A percentile compares a stretch with the other conserved stretches of the same genome.
Evolutionary conservation across 441 rosid genomes (phyloP).

Genomic region (Bocquillonia castaneifolia): DNA sequence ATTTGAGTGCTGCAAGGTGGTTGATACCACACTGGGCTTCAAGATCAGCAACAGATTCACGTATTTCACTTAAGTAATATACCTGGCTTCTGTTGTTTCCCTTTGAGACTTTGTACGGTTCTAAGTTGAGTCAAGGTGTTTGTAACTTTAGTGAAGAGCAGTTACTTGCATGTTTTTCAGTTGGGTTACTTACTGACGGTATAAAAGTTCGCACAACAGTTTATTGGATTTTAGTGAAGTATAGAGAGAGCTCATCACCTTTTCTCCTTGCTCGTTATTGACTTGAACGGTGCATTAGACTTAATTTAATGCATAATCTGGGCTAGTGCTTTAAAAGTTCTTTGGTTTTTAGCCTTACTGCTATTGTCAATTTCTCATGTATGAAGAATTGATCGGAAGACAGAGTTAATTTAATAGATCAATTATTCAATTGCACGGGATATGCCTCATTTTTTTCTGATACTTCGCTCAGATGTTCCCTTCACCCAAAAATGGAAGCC

Average conservation of each 20-base stretch:
- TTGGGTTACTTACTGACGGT: not conserved
- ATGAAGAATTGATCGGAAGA: not conserved
- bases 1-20: not conserved
- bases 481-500: constrained; percentile 48
- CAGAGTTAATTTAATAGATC: not conserved
- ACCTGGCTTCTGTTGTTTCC: not conserved
- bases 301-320: not conserved
- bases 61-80: not conserved
- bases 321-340: not conserved
- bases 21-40: not conserved
- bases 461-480: constrained; percentile 69
- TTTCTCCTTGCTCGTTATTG: not conserved
- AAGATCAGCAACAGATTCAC: not conserved
- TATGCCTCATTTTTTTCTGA: constrained; percentile 12
- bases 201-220: not conserved
- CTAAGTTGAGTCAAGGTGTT: not conserved
- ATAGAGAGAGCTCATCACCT: not conserved
- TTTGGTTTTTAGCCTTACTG: not conserved
- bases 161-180: not conserved
- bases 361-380: not conserved
- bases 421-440: constrained; percentile 11
- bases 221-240: not conserved
- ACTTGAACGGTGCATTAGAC: not conserved
- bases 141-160: not conserved
- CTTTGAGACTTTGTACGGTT: not conserved